A percentile compares a stretch with the other conserved stretches of the same genome.
phyloP scores from a whole-genome alignment of 257 asterid genomes.

The Jacaranda copaia region DNA sequence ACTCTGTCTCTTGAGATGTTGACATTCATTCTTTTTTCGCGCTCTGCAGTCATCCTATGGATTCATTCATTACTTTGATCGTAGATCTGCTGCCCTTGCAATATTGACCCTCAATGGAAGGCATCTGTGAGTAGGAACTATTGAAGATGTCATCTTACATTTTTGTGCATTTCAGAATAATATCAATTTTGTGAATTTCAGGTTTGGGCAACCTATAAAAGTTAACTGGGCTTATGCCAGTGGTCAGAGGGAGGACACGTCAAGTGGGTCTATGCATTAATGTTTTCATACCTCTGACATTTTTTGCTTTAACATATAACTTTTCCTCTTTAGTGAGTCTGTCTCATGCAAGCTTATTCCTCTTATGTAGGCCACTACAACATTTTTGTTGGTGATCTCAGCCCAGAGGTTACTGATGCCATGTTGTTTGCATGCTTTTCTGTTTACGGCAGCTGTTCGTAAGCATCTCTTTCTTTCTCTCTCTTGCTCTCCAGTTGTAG shows the following conservation, averaged over 20 bases:
- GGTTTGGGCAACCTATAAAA: conserved; percentile 99
- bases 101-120: conserved; percentile 63
- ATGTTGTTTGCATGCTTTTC: conserved; percentile 85
- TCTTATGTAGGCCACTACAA: conserved; percentile 74
- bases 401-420: conserved; percentile 97
- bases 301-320: conserved; percentile 10
- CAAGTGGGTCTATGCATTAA: conserved; percentile 55
- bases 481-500: not conserved
- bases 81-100: conserved; percentile 70
- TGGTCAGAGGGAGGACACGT: conserved; percentile 95
- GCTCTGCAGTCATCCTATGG: conserved; percentile 66
- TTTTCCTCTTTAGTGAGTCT: not conserved
- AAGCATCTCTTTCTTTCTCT: conserved; percentile 49
- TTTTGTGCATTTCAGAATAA: conserved; percentile 20
- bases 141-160: not conserved
- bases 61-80: conserved; percentile 67
- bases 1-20: conserved; percentile 17
- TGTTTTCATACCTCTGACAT: conserved; percentile 20
- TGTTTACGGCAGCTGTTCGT: conserved; percentile 84
- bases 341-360: conserved; percentile 28
- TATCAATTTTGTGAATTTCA: conserved; percentile 41
- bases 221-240: conserved; percentile 96
- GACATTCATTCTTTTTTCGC: conserved; percentile 23
- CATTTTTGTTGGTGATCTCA: conserved; percentile 95
- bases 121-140: conserved; percentile 63